phyloP scores from a whole-genome alignment of 192 early-diverging fungal species.

The Coemansia sp. region DNA sequence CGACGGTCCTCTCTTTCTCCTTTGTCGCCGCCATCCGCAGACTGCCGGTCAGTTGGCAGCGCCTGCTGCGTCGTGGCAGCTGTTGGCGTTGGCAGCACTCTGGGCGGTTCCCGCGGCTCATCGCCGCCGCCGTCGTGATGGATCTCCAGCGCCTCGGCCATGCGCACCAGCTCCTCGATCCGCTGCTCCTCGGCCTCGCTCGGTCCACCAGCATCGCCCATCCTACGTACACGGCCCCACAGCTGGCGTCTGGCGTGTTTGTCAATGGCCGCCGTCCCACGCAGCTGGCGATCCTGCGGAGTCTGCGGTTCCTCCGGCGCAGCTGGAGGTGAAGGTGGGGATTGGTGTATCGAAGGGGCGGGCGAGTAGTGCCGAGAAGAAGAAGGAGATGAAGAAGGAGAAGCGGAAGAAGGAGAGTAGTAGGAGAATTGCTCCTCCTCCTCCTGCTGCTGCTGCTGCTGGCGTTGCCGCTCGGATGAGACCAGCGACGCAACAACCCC shows the following conservation, averaged over 20 bases:
- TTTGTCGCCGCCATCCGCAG: too few relatives aligned
- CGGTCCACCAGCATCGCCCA: background rate
- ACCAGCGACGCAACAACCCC: background rate
- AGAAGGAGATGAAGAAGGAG: too few relatives aligned
- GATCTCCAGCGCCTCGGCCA: slow-evolving; percentile 18
- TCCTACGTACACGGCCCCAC: slow-evolving; percentile 22
- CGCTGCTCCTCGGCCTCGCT: slow-evolving; percentile 19
- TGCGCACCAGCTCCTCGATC: slow-evolving; percentile 23
- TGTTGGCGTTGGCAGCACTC: background rate
- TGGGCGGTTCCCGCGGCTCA: background rate
- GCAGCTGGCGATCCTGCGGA: background rate
- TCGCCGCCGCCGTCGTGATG: background rate
- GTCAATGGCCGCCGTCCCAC: slow-evolving; percentile 23
- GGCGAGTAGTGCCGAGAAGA: too few relatives aligned
- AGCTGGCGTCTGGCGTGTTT: slow-evolving; percentile 12
- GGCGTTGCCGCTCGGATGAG: background rate
- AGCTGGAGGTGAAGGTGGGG: background rate
- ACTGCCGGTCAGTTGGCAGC: too few relatives aligned
- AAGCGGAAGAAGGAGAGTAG: too few relatives aligned
- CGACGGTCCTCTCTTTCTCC: background rate
- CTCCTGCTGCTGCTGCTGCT: too few relatives aligned
- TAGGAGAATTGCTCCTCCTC: too few relatives aligned
- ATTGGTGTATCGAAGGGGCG: background rate
- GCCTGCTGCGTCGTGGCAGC: too few relatives aligned
- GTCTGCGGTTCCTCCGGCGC: background rate